Evolutionary conservation across 1,284 basidiomycete genomes (phyloP), one percentile per base, ranked within the genome.

Genomic region (Austroboletus olivaceoglutinosus): DNA sequence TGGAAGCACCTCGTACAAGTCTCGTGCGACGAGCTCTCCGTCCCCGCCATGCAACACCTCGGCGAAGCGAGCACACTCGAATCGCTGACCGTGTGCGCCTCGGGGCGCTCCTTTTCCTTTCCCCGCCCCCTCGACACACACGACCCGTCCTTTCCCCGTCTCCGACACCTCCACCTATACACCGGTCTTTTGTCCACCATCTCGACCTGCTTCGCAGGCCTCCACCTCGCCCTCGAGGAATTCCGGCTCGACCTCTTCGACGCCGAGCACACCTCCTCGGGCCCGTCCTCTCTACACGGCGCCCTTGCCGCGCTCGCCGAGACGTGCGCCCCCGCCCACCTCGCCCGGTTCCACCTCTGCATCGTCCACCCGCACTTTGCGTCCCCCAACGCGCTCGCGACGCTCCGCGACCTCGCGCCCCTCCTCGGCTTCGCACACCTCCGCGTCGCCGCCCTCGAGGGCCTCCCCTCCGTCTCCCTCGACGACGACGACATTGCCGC

Each of bases 161-260:
- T 62, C 19, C 48, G 33, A 25, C 21, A 29, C 39, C 60, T 63
- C 43, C 60, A 65, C 31, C 18, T 62, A 4, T 65, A 65, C 45
- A 38, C 58, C 1, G 50, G 43, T 18, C 40, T 50, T 2, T 31
- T 65, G 29, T 57, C 58, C 6, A 51, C 48, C 0, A 44, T 50
- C 1, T 51, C 43, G 3, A n/a, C 51, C 25, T 61, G 45, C 42
- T 7, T 62, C 3, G n/a, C 9, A 3, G 39, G 37, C 21, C 43
- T 59, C n/a, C 51, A 27, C n/a, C 45, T 62, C 3, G 23, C 43
- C 16, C 31, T 65, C 30, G 30, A 52, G 5, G 61, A 62, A 21
- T 57, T 62, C 22, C 47, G 48, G 11, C 56, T 62, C 2, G 58
- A 59, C 34, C 22, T 65, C 1, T 63, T 65, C 22, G 59, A 62